Base-by-base conservation (phyloP, 371 early-diverging fungal genomes). In the Dichotomocladium elegans region DNA sequence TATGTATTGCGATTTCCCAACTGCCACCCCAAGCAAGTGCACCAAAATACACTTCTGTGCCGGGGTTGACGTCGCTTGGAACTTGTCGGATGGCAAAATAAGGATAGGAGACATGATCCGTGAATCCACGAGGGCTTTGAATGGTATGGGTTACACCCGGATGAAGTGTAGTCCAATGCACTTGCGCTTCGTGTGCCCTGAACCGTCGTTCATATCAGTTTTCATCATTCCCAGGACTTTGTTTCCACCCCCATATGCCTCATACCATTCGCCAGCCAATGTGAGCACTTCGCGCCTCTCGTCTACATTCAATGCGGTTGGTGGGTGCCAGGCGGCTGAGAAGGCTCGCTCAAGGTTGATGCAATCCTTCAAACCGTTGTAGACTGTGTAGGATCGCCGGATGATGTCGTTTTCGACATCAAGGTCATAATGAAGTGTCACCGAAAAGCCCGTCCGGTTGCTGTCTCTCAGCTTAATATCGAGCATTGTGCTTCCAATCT, bases 11-110 rank as follows among this genome's bases (percentile, higher is more conserved):
- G 15, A 73, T 70, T 4, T 59, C 47, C 75, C 75, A 70, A 11
- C 61, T 66, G 1, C 71, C 75, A 27, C 65, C 64, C 75, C 75
- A 74, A 7, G 47, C 71, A n/a, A 74, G 35, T 1, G 75, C 57
- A 1, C 75, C 75, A 51, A 74, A 74, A 44, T 70, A 74, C 19
- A 50, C 46, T 3, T 48, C 48, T 10, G 66, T 58, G 2, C 55
- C 61, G 19, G 57, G 53, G 14, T 53, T 58, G 35, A 35, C 31
- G 10, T 59, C 53, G 14, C 33, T 37, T 11, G 49, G 49, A 5
- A 56, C 49, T 34, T 63, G 55, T 26, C 49, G 42, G 15, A 74
- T 47, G 2, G 75, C 75, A 60, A 68, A 66, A 37, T 64, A 74
- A 24, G 75, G 75, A n/a, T 68, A 74, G 0, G 64, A 60, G 5